Percentiles rank a stretch among this genome's conserved stretches.
Conservation (phyloP, 768 basidiomycete species). For the Rhizopogon vulgaris region DNA sequence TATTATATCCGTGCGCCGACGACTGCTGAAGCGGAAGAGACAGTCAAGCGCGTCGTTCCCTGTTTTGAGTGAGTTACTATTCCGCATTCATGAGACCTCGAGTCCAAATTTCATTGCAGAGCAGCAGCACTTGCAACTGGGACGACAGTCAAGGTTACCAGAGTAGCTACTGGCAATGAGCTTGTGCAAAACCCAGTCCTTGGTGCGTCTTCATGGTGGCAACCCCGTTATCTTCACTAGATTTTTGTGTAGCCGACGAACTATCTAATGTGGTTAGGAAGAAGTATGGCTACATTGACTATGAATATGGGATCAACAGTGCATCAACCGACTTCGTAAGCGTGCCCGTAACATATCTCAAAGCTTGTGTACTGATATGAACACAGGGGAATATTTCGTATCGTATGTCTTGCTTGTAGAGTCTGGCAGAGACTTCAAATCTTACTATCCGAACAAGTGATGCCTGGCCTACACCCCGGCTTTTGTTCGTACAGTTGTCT, state of each 20-base stretch:
- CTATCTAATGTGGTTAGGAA: conserved; percentile 55
- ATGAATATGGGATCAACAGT: conserved; percentile 58
- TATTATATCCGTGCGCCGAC: conserved; percentile 74
- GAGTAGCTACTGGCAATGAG: conserved; percentile 38
- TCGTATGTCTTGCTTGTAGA: conserved; percentile 32
- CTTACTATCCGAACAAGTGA: conserved; percentile 23
- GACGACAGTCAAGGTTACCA: conserved; percentile 43
- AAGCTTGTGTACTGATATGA: not conserved
- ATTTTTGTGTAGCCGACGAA: conserved; percentile 43
- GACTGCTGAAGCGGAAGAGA: conserved; percentile 50
- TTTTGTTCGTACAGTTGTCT: conserved; percentile 31
- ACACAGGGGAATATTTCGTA: conserved; percentile 56
- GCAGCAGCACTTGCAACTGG: conserved; percentile 65
- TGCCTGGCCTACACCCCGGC: conserved; percentile 71
- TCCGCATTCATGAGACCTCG: not conserved
- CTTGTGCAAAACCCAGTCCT: conserved; percentile 64
- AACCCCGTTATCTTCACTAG: not conserved
- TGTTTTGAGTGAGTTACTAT: conserved; percentile 59
- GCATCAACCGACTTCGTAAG: conserved; percentile 84
- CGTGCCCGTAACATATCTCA: not conserved
- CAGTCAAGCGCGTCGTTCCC: conserved; percentile 53
- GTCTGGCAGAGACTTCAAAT: not conserved
- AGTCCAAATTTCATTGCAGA: conserved; percentile 25
- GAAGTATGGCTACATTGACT: conserved; percentile 57
- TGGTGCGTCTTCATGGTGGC: conserved; percentile 28